phyloP scores from a whole-genome alignment of 495 filamentous ascomycete species.

The Lepraria neglecta region DNA sequence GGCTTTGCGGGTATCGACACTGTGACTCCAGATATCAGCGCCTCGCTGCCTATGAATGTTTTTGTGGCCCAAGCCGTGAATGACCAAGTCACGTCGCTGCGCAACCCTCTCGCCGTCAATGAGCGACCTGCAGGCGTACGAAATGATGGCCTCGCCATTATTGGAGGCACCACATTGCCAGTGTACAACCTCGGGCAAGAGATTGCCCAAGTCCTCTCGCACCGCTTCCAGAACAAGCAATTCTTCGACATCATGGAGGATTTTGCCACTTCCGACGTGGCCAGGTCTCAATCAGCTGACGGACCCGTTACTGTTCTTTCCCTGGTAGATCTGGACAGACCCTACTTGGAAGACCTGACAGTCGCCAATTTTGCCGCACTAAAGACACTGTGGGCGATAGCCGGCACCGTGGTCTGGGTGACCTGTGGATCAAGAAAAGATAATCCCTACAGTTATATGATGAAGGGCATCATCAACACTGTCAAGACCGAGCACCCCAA shows the following conservation, averaged over 20 bases:
- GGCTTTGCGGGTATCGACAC: conserved; percentile 46
- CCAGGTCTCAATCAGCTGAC: background rate
- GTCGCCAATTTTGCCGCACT: background rate
- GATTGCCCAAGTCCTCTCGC: background rate
- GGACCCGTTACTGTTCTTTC: background rate
- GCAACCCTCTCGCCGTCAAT: background rate
- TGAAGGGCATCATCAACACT: conserved; percentile 8
- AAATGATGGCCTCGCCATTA: background rate
- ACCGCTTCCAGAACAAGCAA: background rate
- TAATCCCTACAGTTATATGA: conserved; percentile 38
- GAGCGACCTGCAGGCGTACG: background rate
- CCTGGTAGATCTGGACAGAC: background rate
- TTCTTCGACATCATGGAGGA: background rate
- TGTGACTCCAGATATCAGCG: background rate
- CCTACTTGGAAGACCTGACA: background rate
- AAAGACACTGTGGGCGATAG: background rate
- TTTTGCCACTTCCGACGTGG: background rate
- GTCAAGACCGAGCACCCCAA: background rate
- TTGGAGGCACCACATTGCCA: background rate
- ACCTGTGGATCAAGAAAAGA: conserved; percentile 31
- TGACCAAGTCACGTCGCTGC: background rate
- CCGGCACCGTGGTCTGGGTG: conserved; percentile 37
- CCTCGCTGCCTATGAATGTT: background rate
- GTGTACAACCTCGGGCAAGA: background rate
- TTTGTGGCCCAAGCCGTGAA: background rate